Conservation (phyloP, 2,329 filamentous ascomycete species). For the Didymella keratinophila region DNA sequence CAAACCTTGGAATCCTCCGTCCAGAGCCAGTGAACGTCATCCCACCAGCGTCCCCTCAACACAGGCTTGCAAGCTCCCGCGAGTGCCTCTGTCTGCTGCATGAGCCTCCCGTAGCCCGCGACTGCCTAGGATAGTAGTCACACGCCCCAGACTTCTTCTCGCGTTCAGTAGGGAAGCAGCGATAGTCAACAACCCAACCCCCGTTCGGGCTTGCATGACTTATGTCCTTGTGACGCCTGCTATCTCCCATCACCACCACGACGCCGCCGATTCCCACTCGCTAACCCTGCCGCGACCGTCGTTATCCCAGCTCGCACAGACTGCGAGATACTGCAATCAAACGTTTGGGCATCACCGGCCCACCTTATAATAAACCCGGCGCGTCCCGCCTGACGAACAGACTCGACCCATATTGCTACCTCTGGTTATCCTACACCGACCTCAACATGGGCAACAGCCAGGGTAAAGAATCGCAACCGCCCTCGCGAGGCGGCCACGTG, state of each 20-base stretch:
- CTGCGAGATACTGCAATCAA: constrained; percentile 13
- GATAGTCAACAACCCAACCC: constrained; percentile 11
- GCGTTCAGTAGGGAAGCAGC: constrained; percentile 14
- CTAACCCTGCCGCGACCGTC: constrained; percentile 21
- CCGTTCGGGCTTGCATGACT: constrained; percentile 28
- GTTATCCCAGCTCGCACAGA: constrained; percentile 28
- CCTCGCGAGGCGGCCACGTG: constrained; percentile 46
- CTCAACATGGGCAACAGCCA: constrained; percentile 58
- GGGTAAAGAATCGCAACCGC: constrained; percentile 56
- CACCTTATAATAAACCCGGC: constrained; percentile 29
- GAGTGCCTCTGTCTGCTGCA: constrained; percentile 12
- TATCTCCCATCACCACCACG: constrained; percentile 34
- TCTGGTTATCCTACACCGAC: constrained; percentile 11
- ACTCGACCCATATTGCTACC: constrained; percentile 14
- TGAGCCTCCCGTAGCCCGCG: constrained; percentile 12
- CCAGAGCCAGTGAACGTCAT: constrained; percentile 21
- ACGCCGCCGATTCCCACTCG: constrained; percentile 25
- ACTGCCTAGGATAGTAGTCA: constrained; percentile 20
- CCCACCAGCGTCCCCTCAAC: constrained; percentile 18
- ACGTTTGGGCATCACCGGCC: constrained; percentile 29
- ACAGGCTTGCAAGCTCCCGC: constrained; percentile 8
- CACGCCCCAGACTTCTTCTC: constrained; percentile 9
- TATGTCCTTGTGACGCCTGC: constrained; percentile 50
- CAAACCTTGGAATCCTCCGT: constrained; percentile 20
- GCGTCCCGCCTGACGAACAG: constrained; percentile 24